A percentile compares a stretch with the other conserved stretches of the same genome.
Conservation (phyloP, 495 filamentous ascomycete species). For the Penicillium manginii region DNA sequence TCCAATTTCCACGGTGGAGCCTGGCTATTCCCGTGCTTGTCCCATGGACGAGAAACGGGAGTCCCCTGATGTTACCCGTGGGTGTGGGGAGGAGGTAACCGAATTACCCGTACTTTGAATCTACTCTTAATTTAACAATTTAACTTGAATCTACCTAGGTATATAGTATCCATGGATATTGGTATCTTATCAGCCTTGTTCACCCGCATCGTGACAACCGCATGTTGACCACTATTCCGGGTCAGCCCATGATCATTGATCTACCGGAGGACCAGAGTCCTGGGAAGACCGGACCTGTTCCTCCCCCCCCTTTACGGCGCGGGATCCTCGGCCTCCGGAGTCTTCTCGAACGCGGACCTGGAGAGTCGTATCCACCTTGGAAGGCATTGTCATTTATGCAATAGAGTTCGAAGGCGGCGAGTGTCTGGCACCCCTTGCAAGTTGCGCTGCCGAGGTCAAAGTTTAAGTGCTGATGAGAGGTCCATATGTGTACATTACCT, state of each 20-base stretch:
- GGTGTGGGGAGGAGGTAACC: neutral
- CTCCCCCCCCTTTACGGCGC: neutral
- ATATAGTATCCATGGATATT: too few species aligned
- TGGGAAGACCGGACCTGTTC: neutral
- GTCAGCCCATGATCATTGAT: neutral
- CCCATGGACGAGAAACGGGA: conserved; percentile 1
- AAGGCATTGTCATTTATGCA: neutral
- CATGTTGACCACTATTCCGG: conserved; percentile 1
- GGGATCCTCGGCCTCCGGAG: neutral
- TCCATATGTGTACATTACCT: too few species aligned
- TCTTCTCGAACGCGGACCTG: neutral
- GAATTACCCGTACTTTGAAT: too few species aligned
- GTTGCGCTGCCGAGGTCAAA: neutral
- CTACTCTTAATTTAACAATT: too few species aligned
- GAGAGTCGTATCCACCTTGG: neutral
- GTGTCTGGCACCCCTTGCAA: neutral
- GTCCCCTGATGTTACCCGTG: conserved; percentile 1
- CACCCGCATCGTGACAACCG: neutral
- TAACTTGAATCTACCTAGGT: too few species aligned
- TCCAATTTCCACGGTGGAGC: neutral
- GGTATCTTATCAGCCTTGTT: neutral
- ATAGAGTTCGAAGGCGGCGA: neutral
- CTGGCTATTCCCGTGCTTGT: conserved; percentile 1
- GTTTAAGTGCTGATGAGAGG: neutral
- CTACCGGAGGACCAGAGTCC: neutral